A percentile compares a stretch with the other conserved stretches of the same genome.
Conservation (phyloP, 805 yeast genomes). For the Wickerhamiella brachini region DNA sequence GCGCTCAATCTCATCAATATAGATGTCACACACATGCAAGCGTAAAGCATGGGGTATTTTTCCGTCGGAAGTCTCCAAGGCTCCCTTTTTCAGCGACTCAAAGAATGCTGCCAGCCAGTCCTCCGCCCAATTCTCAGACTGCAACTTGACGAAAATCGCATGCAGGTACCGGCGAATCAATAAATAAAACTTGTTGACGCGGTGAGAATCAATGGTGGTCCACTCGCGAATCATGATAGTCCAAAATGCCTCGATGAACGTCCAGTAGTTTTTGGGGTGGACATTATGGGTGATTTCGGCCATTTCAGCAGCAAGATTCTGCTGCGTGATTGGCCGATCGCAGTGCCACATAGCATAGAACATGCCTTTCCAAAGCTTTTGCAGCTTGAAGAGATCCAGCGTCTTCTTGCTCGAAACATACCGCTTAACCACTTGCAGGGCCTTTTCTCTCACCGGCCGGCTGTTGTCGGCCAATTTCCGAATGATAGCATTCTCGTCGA, state of each 20-base stretch:
- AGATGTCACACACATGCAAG: conserved; percentile 72
- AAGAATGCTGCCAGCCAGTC: conserved; percentile 34
- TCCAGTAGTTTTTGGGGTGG: conserved; percentile 29
- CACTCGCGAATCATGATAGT: conserved; percentile 63
- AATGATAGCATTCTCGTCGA: conserved; percentile 4
- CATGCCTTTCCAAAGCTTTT: conserved; percentile 92
- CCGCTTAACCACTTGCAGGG: conserved; percentile 49
- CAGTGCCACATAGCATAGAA: conserved; percentile 94
- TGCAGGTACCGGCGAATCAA: conserved; percentile 64
- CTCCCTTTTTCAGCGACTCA: conserved; percentile 24
- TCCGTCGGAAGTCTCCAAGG: conserved; percentile 36
- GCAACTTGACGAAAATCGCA: conserved; percentile 46
- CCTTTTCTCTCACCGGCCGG: conserved; percentile 58
- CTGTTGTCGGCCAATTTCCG: conserved; percentile 15
- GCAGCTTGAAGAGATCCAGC: conserved; percentile 39
- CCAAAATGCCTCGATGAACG: conserved; percentile 71
- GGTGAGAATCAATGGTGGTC: conserved; percentile 65
- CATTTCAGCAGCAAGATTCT: conserved; percentile 58
- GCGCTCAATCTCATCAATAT: conserved; percentile 69
- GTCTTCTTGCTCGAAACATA: conserved; percentile 36
- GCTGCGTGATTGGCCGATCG: conserved; percentile 88
- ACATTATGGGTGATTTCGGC: conserved; percentile 36
- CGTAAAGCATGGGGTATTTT: conserved; percentile 63
- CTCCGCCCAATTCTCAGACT: conserved; percentile 40
- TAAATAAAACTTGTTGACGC: conserved; percentile 77